phyloP scores from a whole-genome alignment of 179 eudicot genomes.

The Spinacia oleracea region DNA sequence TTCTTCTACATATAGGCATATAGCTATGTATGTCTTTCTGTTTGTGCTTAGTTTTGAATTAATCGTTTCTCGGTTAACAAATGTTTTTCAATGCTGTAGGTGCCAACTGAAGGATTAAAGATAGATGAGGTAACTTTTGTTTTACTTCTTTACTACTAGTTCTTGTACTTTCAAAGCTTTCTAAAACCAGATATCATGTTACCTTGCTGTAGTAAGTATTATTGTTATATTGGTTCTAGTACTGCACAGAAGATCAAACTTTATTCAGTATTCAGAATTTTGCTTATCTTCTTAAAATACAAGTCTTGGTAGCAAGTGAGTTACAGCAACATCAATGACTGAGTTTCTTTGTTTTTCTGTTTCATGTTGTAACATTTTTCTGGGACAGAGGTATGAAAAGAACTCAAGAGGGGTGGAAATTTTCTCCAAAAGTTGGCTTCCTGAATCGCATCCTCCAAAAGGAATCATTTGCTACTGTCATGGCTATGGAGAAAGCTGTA shows the following conservation, averaged over 20 bases:
- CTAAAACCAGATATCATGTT: too few species aligned
- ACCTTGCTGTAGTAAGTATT: too few species aligned
- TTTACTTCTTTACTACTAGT: conserved; percentile 9
- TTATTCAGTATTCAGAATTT: too few species aligned
- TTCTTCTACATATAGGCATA: too few species aligned
- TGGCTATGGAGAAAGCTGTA: conserved; percentile 97
- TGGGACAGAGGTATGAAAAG: conserved; percentile 63
- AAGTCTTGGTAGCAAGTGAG: too few species aligned
- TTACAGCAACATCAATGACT: too few species aligned
- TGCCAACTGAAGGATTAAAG: conserved; percentile 60
- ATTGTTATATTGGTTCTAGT: too few species aligned
- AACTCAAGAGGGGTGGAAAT: conserved; percentile 78
- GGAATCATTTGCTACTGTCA: conserved; percentile 75
- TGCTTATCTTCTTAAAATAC: too few species aligned
- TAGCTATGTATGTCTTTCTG: too few species aligned
- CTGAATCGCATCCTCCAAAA: conserved; percentile 54
- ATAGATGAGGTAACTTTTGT: conserved; percentile 63
- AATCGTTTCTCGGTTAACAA: not conserved
- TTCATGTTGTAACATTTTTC: conserved; percentile 10
- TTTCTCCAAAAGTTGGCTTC: conserved; percentile 86
- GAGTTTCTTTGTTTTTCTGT: too few species aligned
- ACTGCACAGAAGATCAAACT: too few species aligned
- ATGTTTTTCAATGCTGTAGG: conserved; percentile 43
- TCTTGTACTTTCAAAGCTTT: too few species aligned
- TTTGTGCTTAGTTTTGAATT: not conserved